Conservation (phyloP, 805 yeast genomes). For the Hanseniaspora lachancei region DNA sequence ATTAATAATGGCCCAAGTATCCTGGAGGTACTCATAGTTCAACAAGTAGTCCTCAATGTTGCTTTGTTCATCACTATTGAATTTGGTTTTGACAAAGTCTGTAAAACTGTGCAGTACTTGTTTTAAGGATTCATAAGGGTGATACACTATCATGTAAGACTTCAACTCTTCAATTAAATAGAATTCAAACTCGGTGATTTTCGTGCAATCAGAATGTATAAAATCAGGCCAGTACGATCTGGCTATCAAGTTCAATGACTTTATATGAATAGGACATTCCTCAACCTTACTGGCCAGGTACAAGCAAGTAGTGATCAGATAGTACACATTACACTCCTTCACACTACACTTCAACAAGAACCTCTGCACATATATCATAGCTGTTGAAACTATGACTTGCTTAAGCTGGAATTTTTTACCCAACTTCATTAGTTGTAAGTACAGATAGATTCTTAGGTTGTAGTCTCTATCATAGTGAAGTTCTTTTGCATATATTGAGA, state of each 20-base stretch:
- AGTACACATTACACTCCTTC: slow-evolving; percentile 69
- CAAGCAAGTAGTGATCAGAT: slow-evolving; percentile 69
- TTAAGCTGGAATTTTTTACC: slow-evolving; percentile 69
- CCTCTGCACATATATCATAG: slow-evolving; percentile 72
- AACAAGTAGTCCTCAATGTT: slow-evolving; percentile 19
- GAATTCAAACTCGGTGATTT: slow-evolving; percentile 90
- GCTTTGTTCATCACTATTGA: background rate
- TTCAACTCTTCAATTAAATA: slow-evolving; percentile 81
- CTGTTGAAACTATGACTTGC: slow-evolving; percentile 76
- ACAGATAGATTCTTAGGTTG: slow-evolving; percentile 65
- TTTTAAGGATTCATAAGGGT: slow-evolving; percentile 54
- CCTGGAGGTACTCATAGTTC: slow-evolving; percentile 59
- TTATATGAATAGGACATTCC: slow-evolving; percentile 87
- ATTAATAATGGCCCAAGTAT: slow-evolving; percentile 79
- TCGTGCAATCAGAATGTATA: slow-evolving; percentile 80
- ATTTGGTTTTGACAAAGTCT: slow-evolving; percentile 14
- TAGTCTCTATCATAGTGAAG: slow-evolving; percentile 36
- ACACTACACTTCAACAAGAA: slow-evolving; percentile 60
- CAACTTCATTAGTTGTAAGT: slow-evolving; percentile 56
- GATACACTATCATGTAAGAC: slow-evolving; percentile 57
- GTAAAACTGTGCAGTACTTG: slow-evolving; percentile 36
- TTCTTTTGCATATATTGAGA: slow-evolving; percentile 31
- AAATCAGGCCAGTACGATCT: slow-evolving; percentile 88
- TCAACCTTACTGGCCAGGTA: slow-evolving; percentile 89
- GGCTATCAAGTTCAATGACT: slow-evolving; percentile 73